phyloP scores from a whole-genome alignment of 306 rosid genomes.

The Quillaja saponaria region DNA sequence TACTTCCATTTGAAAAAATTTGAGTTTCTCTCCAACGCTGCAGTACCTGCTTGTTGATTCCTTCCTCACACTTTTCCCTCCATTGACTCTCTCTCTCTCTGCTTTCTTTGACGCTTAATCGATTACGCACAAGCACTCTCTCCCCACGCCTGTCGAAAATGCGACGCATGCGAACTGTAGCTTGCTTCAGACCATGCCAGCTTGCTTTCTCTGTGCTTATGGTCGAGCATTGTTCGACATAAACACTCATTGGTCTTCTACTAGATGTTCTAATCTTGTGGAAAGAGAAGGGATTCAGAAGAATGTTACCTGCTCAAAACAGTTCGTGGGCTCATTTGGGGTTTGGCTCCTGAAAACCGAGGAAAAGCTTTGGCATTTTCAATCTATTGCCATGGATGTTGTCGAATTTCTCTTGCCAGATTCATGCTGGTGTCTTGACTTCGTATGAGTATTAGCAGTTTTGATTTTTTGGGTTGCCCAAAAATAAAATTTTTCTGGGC shows the following conservation, averaged over 20 bases:
- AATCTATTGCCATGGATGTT: slow-evolving; percentile 17
- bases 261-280: slow-evolving; percentile 18
- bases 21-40: slow-evolving; percentile 24
- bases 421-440: neutral
- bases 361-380: slow-evolving; percentile 22
- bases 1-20: slow-evolving; percentile 5
- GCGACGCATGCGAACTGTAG: slow-evolving; percentile 33
- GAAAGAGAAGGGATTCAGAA: neutral
- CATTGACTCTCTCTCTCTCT: slow-evolving; percentile 15
- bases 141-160: slow-evolving; percentile 38
- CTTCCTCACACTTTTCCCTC: slow-evolving; percentile 16
- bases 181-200: slow-evolving; percentile 21
- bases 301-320: slow-evolving; percentile 13
- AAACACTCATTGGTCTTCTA: slow-evolving; percentile 32
- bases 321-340: slow-evolving; percentile 4
- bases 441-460: slow-evolving; percentile 10
- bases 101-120: slow-evolving; percentile 32
- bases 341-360: slow-evolving; percentile 6
- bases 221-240: slow-evolving; percentile 25
- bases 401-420: slow-evolving; percentile 8
- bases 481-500: slow-evolving; percentile 18
- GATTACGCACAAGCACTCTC: slow-evolving; percentile 38
- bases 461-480: slow-evolving; percentile 13
- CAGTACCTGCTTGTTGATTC: slow-evolving; percentile 23
- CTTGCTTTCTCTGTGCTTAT: slow-evolving; percentile 11